A percentile compares a stretch with the other conserved stretches of the same genome.
Evolutionary conservation across 495 filamentous ascomycete species (phyloP).

Genomic region (Sporormia fimetaria): DNA sequence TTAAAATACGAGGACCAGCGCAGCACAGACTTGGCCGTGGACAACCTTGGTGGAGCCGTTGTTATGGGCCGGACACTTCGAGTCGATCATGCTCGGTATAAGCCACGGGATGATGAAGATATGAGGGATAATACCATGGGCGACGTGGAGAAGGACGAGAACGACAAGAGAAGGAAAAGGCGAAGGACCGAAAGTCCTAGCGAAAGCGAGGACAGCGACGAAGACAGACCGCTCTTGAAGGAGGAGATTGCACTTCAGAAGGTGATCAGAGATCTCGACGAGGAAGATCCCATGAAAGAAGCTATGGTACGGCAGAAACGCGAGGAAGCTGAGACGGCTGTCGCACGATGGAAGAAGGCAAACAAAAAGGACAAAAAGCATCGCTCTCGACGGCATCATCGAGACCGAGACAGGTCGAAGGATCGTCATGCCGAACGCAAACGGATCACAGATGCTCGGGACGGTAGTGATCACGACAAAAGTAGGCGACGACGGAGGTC

Average conservation of each 20-base stretch:
- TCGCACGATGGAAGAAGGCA: conserved; percentile 43
- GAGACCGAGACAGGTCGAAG: conserved; percentile 1
- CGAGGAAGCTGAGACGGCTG: conserved; percentile 64
- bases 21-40: conserved; percentile 87
- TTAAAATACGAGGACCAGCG: conserved; percentile 98
- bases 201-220: conserved; percentile 31
- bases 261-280: conserved; percentile 69
- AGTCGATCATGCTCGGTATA: conserved; percentile 89
- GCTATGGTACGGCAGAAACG: conserved; percentile 81
- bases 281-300: conserved; percentile 95
- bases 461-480: no score
- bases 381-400: conserved; percentile 43
- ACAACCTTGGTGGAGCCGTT: conserved; percentile 80
- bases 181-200: conserved; percentile 31
- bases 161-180: conserved; percentile 33
- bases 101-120: conserved; percentile 76
- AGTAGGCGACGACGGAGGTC: no score
- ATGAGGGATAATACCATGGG: conserved; percentile 42
- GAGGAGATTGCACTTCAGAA: conserved; percentile 69
- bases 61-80: conserved; percentile 70
- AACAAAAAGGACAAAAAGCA: conserved; percentile 34
- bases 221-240: conserved; percentile 40
- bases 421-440: conserved; percentile 4
- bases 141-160: conserved; percentile 10
- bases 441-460: no score